Percentiles rank a stretch among this genome's conserved stretches.
Evolutionary conservation across 2,329 filamentous ascomycete species (phyloP).

Genomic region (Alternaria panax): DNA sequence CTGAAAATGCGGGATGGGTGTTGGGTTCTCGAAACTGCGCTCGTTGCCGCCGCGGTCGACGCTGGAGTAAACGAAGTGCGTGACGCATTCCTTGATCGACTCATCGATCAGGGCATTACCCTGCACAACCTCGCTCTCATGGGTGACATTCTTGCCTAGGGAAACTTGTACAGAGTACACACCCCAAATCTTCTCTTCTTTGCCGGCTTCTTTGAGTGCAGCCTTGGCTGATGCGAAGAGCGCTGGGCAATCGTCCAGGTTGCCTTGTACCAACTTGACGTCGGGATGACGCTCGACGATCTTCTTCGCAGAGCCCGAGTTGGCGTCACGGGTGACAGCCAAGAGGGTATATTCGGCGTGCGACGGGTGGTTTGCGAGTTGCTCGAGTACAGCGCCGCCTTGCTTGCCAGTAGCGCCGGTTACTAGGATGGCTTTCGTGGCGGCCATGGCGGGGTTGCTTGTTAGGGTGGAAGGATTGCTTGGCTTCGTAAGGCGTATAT

Average conservation of each 20-base stretch:
- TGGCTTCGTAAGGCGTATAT: constrained; percentile 2
- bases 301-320: constrained; percentile 60
- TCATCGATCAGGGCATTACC: constrained; percentile 66
- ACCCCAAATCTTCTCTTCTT: constrained; percentile 59
- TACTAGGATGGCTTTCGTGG: constrained; percentile 53
- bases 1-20: constrained; percentile 66
- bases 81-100: constrained; percentile 62
- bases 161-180: constrained; percentile 69
- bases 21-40: constrained; percentile 57
- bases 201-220: constrained; percentile 43
- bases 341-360: constrained; percentile 59
- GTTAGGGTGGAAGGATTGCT: constrained; percentile 9
- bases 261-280: constrained; percentile 65
- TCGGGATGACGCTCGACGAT: constrained; percentile 56
- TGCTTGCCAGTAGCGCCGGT: constrained; percentile 58
- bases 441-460: constrained; percentile 32
- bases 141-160: constrained; percentile 52
- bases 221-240: constrained; percentile 60
- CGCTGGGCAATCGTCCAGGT: constrained; percentile 60
- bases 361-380: constrained; percentile 49
- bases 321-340: constrained; percentile 66
- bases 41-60: constrained; percentile 69
- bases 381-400: constrained; percentile 54
- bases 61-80: constrained; percentile 69
- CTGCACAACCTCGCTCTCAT: constrained; percentile 60